Evolutionary conservation across 2,329 filamentous ascomycete species (phyloP).

Genomic region (Periconia sp.): DNA sequence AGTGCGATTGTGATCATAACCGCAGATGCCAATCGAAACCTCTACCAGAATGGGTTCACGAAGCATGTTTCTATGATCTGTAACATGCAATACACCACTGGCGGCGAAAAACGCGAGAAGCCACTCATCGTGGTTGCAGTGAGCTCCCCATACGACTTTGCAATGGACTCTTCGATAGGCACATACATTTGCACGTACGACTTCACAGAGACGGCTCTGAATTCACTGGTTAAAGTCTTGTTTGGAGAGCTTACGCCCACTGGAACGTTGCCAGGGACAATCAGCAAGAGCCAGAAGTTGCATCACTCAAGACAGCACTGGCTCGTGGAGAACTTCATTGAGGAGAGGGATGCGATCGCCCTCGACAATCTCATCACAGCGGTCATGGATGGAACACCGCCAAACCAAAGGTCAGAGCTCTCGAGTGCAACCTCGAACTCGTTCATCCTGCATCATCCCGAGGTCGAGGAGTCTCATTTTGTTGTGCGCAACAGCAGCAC

Average conservation of each 20-base stretch:
- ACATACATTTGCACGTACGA: constrained; percentile 97
- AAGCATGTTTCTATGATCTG: constrained; percentile 98
- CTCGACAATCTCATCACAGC: constrained; percentile 77
- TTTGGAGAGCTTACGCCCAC: constrained; percentile 73
- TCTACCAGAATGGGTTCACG: constrained; percentile 93
- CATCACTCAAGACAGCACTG: constrained; percentile 92
- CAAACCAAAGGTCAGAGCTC: constrained; percentile 72
- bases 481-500: constrained; percentile 95
- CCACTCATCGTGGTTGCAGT: constrained; percentile 89
- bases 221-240: constrained; percentile 80
- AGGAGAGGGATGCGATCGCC: constrained; percentile 74
- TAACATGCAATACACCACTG: constrained; percentile 74
- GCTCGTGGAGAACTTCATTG: constrained; percentile 89
- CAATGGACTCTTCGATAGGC: constrained; percentile 86
- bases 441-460: constrained; percentile 74
- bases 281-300: constrained; percentile 85
- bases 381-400: constrained; percentile 69
- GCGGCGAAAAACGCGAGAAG: constrained; percentile 76
- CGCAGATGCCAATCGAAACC: constrained; percentile 89
- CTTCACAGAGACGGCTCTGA: constrained; percentile 90
- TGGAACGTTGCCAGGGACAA: constrained; percentile 69
- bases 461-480: constrained; percentile 82
- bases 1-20: constrained; percentile 90
- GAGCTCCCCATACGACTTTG: constrained; percentile 96
- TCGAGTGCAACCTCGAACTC: constrained; percentile 72